Base-by-base conservation (phyloP, 2,329 filamentous ascomycete genomes). In the Ilyonectria destructans region DNA sequence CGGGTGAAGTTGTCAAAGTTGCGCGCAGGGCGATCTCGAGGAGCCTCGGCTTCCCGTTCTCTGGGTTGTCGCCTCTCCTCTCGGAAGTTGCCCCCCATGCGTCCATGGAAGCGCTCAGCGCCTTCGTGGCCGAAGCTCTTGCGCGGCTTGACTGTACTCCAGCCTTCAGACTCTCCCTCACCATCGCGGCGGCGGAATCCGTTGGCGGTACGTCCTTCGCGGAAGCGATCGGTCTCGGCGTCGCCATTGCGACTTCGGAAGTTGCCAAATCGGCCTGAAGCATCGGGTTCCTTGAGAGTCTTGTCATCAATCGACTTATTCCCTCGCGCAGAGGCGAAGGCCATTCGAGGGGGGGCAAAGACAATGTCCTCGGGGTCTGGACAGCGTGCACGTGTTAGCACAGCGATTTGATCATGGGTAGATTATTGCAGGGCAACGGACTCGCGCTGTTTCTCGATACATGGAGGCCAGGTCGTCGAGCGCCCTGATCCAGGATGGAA, bases 341-440 rank as follows among this genome's bases (percentile, higher is more conserved):
- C 90, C 54, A 90, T 93, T 80, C 93, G 93, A 2, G 95, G 93
- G 21, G 95, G 95, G 15, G 93, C 95, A 65, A 97, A 92, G 66
- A 96, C 88, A 65, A 97, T 92, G 71, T 97, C 94, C 75, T 97
- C 95, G 76, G 89, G 84, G 79, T 89, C 90, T 92, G 37, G 10
- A 51, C 33, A 35, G 61, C 55, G 54, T 48, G 67, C 56, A 62
- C 31, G 49, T 55, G 68, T 74, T 61, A 73, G 71, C 56, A 73
- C 26, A 58, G 21, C 15, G 45, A 48, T n/a, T 54, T 48, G 46
- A 8, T 13, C 43, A 33, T 23, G 40, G 49, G 49, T 31, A 19
- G 46, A 31, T 55, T 51, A 43, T 58, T 23, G 55, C 43, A 63
- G 66, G 62, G 62, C 57, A 65, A 81, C 88, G 64, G 84, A 91